These are phyloP conservation scores for Syzygium aqueum DNA, from an alignment of 345 rosid species.

Conservation along the genomic window DNA sequence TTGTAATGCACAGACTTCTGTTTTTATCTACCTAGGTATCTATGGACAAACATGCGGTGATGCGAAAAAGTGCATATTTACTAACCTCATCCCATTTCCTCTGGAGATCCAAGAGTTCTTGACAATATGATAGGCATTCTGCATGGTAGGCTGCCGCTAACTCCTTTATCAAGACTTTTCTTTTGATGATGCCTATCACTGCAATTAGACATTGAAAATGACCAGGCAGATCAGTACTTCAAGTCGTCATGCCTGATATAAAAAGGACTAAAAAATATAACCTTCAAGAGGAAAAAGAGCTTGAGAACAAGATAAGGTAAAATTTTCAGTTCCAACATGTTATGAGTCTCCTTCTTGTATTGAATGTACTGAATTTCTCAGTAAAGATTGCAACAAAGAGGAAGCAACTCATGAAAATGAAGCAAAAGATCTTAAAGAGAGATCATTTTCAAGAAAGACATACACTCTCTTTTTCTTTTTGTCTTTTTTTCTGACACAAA, in stretches of 20 bases:
- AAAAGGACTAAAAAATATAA: not conserved
- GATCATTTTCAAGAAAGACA: not conserved
- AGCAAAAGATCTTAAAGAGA: not conserved
- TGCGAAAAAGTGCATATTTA: not conserved
- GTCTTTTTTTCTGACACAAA: not conserved
- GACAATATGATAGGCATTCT: constrained; percentile 75
- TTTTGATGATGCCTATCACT: constrained; percentile 96
- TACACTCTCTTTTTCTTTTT: not conserved
- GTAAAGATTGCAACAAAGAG: not conserved
- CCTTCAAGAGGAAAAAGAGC: not conserved
- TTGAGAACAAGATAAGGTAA: not conserved
- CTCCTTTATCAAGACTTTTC: constrained; percentile 88
- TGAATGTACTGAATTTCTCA: not conserved
- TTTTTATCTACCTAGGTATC: not conserved
- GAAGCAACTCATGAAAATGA: not conserved
- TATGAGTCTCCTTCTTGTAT: not conserved
- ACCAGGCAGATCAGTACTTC: not conserved
- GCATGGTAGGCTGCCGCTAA: constrained; percentile 80
- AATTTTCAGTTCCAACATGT: not conserved
- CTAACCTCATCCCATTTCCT: constrained; percentile 70
- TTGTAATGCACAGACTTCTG: not conserved
- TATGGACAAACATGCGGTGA: not conserved
- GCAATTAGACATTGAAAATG: not conserved
- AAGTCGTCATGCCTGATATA: not conserved
- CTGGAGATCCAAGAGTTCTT: constrained; percentile 78